Conservation (phyloP, 208 protist species). For the Crithidia brevicula region DNA sequence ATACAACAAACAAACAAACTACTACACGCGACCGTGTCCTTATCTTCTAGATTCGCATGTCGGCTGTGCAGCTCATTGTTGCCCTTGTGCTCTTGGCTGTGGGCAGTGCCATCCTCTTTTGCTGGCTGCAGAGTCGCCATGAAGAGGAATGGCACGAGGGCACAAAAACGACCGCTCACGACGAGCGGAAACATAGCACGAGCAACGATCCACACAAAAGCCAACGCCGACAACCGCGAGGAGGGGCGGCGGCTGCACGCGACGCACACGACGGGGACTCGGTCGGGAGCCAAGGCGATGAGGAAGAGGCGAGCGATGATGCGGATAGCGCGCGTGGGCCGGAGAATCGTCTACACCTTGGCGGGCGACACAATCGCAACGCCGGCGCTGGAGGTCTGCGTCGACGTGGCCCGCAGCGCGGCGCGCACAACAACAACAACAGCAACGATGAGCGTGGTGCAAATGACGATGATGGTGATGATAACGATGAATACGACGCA, state of each 20-base stretch:
- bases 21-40: too few species aligned
- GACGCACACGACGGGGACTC: too few species aligned
- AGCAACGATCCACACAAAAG: too few species aligned
- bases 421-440: neutral
- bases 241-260: too few species aligned
- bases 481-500: constrained; percentile 12
- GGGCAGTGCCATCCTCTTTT: constrained; percentile 9
- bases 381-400: too few species aligned
- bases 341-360: too few species aligned
- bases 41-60: too few species aligned
- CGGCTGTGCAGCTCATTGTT: neutral
- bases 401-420: neutral
- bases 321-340: too few species aligned
- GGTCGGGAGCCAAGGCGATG: too few species aligned
- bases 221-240: neutral
- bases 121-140: constrained; percentile 16
- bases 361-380: too few species aligned
- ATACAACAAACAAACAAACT: neutral
- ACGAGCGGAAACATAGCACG: too few species aligned
- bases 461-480: constrained; percentile 18
- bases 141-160: neutral
- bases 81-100: constrained; percentile 15
- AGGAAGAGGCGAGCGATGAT: neutral
- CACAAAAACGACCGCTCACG: neutral
- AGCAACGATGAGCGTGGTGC: constrained; percentile 17